phyloP scores from a whole-genome alignment of 2,329 filamentous ascomycete genomes.

The Penicillium sp. region DNA sequence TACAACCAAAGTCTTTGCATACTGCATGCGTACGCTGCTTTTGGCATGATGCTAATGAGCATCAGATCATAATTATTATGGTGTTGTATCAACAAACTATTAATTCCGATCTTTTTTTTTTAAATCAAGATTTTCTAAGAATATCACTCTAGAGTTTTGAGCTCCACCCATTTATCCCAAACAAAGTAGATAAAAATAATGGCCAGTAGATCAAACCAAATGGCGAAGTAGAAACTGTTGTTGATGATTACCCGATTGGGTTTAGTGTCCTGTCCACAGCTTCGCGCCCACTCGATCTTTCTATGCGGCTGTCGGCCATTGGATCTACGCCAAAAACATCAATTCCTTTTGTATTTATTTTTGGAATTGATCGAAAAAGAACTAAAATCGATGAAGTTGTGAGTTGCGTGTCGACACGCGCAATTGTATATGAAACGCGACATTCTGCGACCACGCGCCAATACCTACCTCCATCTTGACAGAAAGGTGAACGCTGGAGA shows the following conservation, averaged over 20 bases:
- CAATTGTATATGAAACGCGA: not conserved
- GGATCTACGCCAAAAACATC: not conserved
- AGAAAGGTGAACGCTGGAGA: not conserved
- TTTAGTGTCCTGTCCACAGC: slow-evolving; percentile 14
- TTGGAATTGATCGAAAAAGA: too few relatives aligned
- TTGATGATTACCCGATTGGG: slow-evolving; percentile 24
- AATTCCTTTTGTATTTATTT: not conserved
- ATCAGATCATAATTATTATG: not conserved
- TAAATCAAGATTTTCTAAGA: not conserved
- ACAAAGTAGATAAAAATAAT: not conserved
- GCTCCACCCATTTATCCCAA: not conserved
- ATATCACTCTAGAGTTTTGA: not conserved
- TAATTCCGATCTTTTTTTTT: not conserved
- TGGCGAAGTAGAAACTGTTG: slow-evolving; percentile 1
- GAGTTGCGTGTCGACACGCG: not conserved
- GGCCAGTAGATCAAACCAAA: not conserved
- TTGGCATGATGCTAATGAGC: not conserved
- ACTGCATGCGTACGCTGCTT: not conserved
- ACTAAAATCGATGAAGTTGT: not conserved
- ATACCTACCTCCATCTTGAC: not conserved
- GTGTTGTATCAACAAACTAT: not conserved
- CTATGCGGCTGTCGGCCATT: slow-evolving; percentile 1
- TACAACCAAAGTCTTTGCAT: not conserved
- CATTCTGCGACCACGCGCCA: not conserved
- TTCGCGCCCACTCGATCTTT: slow-evolving; percentile 15